These are phyloP conservation scores for Coemansia sp. DNA, from an alignment of 192 early-diverging fungal species.

Conservation along the genomic window DNA sequence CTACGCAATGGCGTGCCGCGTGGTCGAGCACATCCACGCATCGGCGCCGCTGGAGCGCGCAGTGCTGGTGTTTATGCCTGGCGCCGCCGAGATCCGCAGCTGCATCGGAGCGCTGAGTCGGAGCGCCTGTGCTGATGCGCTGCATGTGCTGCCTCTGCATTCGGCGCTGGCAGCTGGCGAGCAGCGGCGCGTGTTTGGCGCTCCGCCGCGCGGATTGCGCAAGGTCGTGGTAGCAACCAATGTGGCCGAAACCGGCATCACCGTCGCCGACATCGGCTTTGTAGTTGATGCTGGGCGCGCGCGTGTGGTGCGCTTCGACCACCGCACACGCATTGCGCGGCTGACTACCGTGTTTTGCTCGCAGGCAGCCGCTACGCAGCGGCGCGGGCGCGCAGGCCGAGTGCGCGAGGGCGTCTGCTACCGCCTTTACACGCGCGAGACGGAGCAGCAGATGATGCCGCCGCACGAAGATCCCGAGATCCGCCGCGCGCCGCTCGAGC, in stretches of 20 bases:
- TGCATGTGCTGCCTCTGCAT: slow-evolving; percentile 62
- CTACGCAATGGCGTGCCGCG: slow-evolving; percentile 58
- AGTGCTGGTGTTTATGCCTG: slow-evolving; percentile 73
- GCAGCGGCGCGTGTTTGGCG: slow-evolving; percentile 56
- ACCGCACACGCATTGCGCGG: slow-evolving; percentile 60
- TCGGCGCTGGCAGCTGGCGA: slow-evolving; percentile 57
- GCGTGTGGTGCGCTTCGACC: slow-evolving; percentile 61
- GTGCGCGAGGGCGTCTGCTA: slow-evolving; percentile 75
- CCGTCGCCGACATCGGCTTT: slow-evolving; percentile 71
- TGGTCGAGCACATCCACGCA: slow-evolving; percentile 62
- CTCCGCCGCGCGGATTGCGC: slow-evolving; percentile 57
- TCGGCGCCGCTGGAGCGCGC: slow-evolving; percentile 51
- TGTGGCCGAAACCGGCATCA: slow-evolving; percentile 72
- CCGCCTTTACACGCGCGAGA: slow-evolving; percentile 63
- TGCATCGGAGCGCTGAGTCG: slow-evolving; percentile 61
- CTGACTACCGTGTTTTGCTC: slow-evolving; percentile 57
- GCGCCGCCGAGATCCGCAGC: slow-evolving; percentile 70
- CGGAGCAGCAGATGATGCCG: slow-evolving; percentile 58
- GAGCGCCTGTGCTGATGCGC: neutral
- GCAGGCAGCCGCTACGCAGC: slow-evolving; percentile 62
- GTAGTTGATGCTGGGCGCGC: slow-evolving; percentile 72
- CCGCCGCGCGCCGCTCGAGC: slow-evolving; percentile 77
- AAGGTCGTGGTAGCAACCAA: slow-evolving; percentile 92
- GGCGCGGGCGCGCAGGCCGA: slow-evolving; percentile 84
- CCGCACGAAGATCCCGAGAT: slow-evolving; percentile 75